Conservation (phyloP, 2,329 filamentous ascomycete species). For the Blastomyces gilchristii region DNA sequence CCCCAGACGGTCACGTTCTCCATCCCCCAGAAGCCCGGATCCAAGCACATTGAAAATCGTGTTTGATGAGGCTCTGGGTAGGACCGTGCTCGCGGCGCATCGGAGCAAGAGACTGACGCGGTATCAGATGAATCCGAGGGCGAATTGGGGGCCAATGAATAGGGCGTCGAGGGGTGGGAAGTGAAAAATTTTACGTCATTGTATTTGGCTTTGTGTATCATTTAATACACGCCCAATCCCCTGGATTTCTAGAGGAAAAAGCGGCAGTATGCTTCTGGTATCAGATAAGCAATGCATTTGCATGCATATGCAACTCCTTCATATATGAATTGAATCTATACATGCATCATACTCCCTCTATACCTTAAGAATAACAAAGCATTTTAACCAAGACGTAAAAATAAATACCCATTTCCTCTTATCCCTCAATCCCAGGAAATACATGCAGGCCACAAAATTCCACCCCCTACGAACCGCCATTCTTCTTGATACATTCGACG, state of each 20-base stretch:
- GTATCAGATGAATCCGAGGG: conserved; percentile 81
- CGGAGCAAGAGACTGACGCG: conserved; percentile 61
- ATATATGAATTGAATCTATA: neutral
- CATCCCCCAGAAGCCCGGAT: conserved; percentile 14
- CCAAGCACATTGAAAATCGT: conserved; percentile 48
- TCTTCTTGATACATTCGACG: conserved; percentile 53
- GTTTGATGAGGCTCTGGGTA: conserved; percentile 73
- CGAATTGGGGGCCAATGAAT: conserved; percentile 86
- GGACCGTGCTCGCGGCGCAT: conserved; percentile 40
- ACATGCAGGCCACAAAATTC: neutral
- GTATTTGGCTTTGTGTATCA: neutral
- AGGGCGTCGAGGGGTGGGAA: conserved; percentile 22
- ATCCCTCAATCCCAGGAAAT: neutral
- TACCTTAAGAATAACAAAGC: neutral
- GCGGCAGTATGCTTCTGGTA: neutral
- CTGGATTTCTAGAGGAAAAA: neutral
- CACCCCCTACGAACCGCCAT: neutral
- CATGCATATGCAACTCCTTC: neutral
- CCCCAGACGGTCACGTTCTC: neutral
- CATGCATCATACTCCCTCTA: neutral
- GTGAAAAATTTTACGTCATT: neutral
- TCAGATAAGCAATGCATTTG: neutral
- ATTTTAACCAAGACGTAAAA: neutral
- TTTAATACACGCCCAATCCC: neutral
- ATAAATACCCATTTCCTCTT: neutral